These are phyloP conservation scores for Withania somnifera DNA, from an alignment of 305 asterid species.

Conservation along the genomic window DNA sequence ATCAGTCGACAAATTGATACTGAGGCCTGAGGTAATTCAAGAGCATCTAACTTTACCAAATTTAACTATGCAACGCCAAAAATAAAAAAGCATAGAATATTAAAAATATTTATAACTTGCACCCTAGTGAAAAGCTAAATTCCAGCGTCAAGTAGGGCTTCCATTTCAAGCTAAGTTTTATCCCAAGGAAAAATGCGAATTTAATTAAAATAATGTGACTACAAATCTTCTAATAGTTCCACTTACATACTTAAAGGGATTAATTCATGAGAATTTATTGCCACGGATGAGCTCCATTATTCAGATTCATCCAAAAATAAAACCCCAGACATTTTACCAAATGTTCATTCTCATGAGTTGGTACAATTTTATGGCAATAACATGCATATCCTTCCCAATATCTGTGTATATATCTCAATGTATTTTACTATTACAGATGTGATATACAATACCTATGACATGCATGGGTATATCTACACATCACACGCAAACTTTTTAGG, in stretches of 20 bases:
- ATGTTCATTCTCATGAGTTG: background rate
- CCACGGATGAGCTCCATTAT: too few relatives aligned
- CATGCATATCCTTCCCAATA: too few relatives aligned
- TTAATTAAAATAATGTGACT: background rate
- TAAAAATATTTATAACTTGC: background rate
- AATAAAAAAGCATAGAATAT: background rate
- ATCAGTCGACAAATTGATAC: background rate
- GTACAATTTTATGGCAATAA: background rate
- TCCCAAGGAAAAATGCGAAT: background rate
- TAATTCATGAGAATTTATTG: background rate
- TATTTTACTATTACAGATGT: too few relatives aligned
- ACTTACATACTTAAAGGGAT: background rate
- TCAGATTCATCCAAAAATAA: background rate
- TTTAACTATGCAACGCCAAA: background rate
- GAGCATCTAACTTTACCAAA: background rate
- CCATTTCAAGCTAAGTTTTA: background rate
- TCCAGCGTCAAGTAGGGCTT: background rate
- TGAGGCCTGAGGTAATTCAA: background rate
- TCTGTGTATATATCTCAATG: too few relatives aligned
- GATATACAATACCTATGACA: too few relatives aligned
- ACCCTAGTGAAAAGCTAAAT: background rate
- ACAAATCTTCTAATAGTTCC: background rate
- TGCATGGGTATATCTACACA: too few relatives aligned
- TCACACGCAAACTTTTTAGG: too few relatives aligned
- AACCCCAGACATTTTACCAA: background rate